Percentiles rank a stretch among this genome's conserved stretches.
phyloP scores from a whole-genome alignment of 2,329 filamentous ascomycete genomes.

The Periglandula ipomoeae region DNA sequence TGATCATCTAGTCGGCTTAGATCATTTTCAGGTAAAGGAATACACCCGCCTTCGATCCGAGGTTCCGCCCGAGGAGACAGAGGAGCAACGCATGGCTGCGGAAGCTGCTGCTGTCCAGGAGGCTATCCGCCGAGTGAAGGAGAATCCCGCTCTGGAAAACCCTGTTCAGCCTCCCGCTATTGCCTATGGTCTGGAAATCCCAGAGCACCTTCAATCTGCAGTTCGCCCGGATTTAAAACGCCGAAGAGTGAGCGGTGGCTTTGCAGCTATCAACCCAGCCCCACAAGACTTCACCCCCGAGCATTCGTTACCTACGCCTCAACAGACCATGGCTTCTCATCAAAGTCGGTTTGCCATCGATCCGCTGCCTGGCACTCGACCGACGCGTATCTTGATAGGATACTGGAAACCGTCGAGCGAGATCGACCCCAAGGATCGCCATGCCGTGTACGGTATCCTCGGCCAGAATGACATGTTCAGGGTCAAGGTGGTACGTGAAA shows the following conservation, averaged over 20 bases:
- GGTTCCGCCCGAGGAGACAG: constrained; percentile 21
- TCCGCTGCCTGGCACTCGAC: constrained; percentile 41
- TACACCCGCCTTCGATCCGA: constrained; percentile 48
- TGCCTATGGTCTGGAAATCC: constrained; percentile 42
- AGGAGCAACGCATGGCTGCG: constrained; percentile 27
- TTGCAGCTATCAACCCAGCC: constrained; percentile 24
- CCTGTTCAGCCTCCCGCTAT: constrained; percentile 32
- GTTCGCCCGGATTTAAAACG: constrained; percentile 36
- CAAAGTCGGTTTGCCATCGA: constrained; percentile 22
- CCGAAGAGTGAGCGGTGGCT: constrained; percentile 32
- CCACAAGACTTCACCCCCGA: constrained; percentile 6
- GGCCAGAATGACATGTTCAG: constrained; percentile 56
- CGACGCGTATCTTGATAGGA: constrained; percentile 49
- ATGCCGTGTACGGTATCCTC: constrained; percentile 54
- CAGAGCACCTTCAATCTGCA: constrained; percentile 29
- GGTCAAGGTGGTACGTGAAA: constrained; percentile 51
- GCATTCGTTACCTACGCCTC: constrained; percentile 12
- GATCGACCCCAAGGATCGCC: constrained; percentile 37
- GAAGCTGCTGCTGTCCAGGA: constrained; percentile 36
- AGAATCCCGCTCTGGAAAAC: constrained; percentile 34
- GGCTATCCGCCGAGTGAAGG: constrained; percentile 34
- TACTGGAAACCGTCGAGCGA: constrained; percentile 49
- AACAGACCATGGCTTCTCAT: constrained; percentile 12
- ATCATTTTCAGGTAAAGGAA: constrained; percentile 51
- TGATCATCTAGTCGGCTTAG: constrained; percentile 43